Evolutionary conservation across 768 basidiomycete species (phyloP).

Genomic region (Termitomyces bulborhizus): DNA sequence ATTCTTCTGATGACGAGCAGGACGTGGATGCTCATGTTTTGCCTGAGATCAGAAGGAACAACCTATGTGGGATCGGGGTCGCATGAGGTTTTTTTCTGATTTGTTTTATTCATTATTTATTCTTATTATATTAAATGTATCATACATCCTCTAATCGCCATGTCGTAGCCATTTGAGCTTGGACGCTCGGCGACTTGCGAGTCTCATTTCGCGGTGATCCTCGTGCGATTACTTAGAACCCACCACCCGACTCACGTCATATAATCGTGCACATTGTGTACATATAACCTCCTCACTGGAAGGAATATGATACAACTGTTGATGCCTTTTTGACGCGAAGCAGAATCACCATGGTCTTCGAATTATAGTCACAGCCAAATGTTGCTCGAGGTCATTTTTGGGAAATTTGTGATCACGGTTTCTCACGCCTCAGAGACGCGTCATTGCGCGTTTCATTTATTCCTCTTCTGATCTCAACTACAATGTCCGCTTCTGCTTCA

Average conservation of each 20-base stretch:
- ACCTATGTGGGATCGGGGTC: conserved; percentile 7
- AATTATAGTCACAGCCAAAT: too few relatives aligned
- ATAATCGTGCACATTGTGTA: too few relatives aligned
- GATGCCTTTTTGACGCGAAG: neutral
- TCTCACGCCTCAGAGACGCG: conserved; percentile 17
- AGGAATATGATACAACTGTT: neutral
- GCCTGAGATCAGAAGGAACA: conserved; percentile 14
- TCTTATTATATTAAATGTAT: conserved; percentile 10
- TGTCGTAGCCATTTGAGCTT: neutral
- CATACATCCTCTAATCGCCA: neutral
- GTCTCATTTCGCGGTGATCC: too few relatives aligned
- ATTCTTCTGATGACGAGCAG: conserved; percentile 8
- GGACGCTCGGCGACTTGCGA: neutral
- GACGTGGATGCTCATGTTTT: conserved; percentile 9
- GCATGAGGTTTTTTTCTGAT: conserved; percentile 7
- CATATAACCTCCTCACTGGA: neutral
- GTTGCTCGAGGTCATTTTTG: too few relatives aligned
- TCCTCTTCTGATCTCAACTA: conserved; percentile 1
- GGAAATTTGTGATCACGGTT: neutral
- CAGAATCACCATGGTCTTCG: too few relatives aligned
- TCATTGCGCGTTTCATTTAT: conserved; percentile 8
- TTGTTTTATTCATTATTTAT: conserved; percentile 17
- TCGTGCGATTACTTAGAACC: too few relatives aligned
- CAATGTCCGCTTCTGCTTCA: conserved; percentile 40
- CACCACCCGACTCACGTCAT: neutral